These are phyloP conservation scores for Chernovozyma aurita DNA, from an alignment of 1,139 yeast genomes.

Conservation along the genomic window DNA sequence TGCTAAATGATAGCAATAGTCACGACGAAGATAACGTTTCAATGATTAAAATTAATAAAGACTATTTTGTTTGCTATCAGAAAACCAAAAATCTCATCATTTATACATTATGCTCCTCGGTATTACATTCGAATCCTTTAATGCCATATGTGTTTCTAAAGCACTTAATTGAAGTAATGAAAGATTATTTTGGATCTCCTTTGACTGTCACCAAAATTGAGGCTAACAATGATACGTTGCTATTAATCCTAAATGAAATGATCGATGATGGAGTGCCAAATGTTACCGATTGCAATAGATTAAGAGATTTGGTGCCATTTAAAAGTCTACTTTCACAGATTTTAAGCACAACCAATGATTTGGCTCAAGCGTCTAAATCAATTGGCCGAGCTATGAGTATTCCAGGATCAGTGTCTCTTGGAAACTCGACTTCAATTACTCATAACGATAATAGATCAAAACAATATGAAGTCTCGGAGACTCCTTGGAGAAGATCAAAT, in stretches of 20 bases:
- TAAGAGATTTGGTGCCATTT: conserved; percentile 70
- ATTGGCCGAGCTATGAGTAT: neutral
- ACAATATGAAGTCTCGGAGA: conserved; percentile 10
- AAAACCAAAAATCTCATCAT: conserved; percentile 20
- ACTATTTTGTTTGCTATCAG: conserved; percentile 24
- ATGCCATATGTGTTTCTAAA: conserved; percentile 54
- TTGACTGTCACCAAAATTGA: conserved; percentile 55
- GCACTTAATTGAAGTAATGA: conserved; percentile 47
- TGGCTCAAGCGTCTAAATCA: conserved; percentile 20
- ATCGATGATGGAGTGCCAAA: conserved; percentile 74
- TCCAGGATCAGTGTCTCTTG: neutral
- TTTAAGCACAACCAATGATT: conserved; percentile 28
- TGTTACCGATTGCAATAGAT: conserved; percentile 65
- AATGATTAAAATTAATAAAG: conserved; percentile 25
- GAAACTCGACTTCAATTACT: too few species aligned
- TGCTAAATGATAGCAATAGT: neutral
- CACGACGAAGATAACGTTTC: conserved; percentile 12
- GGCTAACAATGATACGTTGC: conserved; percentile 61
- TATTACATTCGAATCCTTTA: conserved; percentile 36
- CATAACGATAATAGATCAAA: neutral
- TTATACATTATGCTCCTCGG: conserved; percentile 23
- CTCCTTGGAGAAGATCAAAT: conserved; percentile 73
- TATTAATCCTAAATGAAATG: conserved; percentile 51
- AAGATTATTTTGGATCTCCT: conserved; percentile 57
- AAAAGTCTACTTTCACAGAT: conserved; percentile 37